Conservation (phyloP, 306 rosid species). For the Citrullus mucosospermus region DNA sequence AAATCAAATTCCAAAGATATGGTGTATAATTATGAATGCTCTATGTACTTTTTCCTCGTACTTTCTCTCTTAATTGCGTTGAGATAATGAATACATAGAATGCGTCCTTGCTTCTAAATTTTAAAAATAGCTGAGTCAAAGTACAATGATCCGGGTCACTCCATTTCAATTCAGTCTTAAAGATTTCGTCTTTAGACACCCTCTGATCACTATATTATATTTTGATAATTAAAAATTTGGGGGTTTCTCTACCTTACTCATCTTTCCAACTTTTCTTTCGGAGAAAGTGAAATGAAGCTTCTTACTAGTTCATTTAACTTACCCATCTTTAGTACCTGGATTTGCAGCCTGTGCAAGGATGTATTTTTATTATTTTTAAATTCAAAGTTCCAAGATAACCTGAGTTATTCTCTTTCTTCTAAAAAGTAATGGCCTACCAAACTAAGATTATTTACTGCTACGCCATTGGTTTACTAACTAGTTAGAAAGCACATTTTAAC, state of each 20-base stretch:
- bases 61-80: neutral
- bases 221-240: neutral
- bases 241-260: neutral
- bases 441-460: neutral
- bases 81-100: neutral
- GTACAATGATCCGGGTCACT: slow-evolving; percentile 6
- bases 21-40: neutral
- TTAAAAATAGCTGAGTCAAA: neutral
- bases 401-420: neutral
- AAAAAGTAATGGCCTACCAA: neutral
- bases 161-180: neutral
- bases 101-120: neutral
- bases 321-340: neutral
- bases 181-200: neutral
- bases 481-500: neutral
- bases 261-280: neutral
- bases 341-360: neutral
- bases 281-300: slow-evolving; percentile 3
- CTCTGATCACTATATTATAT: neutral
- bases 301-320: neutral
- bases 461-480: neutral
- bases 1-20: neutral
- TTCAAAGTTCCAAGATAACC: neutral
- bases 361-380: neutral
- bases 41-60: slow-evolving; percentile 2